Base-by-base conservation (phyloP, 306 rosid species). In the Ziziphus jujuba region DNA sequence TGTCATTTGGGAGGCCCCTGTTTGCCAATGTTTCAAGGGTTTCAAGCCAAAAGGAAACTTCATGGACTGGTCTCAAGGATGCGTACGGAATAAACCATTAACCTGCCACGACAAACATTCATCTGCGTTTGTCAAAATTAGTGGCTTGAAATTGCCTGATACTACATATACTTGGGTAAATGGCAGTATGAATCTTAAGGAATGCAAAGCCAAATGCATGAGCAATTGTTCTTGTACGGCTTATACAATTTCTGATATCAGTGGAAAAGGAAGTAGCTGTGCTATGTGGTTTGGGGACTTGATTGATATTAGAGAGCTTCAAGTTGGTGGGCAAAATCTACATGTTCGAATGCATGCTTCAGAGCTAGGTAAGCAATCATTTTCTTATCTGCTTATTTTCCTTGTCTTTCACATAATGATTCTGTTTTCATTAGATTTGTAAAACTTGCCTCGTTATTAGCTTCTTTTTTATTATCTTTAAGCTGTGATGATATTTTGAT, bases 191-290 rank as follows among this genome's bases (percentile, higher is more conserved):
- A 71, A 24, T 34, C 65, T 75, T 6, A 34, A 45, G 5, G 82
- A 83, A 53, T 87, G 96, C 56, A 77, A 66, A 59, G 77, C 23
- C 0, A 58, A 43, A 48, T 87, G 93, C 73, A 75, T 79, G 67
- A 67, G 34, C 49, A 79, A 87, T n/a, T 87, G 93, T 59, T 74
- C 86, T 10, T 87, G 93, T 69, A 69, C 51, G 59, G 91, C 89
- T 55, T 84, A 69, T 56, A 62, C 90, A 19, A 79, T 74, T 59
- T 36, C 78, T 3, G 75, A 73, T 70, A 56, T 40, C 22, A 67
- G 72, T 51, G 33, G 33, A 28, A 81, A 57, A 19, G 85, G 85
- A 4, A 81, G 78, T 67, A 90, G 88, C 14, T 89, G 92, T 59
- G 72, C 69, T n/a, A 34, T 19, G 23, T 59, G 64, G 74, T 20